These are phyloP conservation scores for Apiotrichum gamsii DNA, from an alignment of 1,284 basidiomycete genomes.

Conservation along the genomic window DNA sequence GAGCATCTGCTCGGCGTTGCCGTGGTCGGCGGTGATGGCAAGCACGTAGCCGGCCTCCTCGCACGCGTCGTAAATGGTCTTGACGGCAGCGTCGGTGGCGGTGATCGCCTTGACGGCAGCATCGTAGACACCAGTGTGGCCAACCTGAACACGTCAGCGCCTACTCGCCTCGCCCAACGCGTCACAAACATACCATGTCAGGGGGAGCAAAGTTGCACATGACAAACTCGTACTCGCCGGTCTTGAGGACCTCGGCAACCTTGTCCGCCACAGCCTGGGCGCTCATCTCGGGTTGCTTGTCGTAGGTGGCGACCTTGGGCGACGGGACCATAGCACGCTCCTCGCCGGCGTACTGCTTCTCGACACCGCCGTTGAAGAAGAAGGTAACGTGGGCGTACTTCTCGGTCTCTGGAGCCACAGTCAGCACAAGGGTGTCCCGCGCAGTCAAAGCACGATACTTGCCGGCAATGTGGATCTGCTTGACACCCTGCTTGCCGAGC, in stretches of 20 bases:
- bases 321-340: conserved; percentile 80
- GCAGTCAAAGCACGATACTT: conserved; percentile 19
- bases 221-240: conserved; percentile 68
- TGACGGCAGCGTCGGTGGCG: conserved; percentile 77
- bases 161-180: not conserved
- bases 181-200: conserved; percentile 63
- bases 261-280: conserved; percentile 78
- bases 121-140: conserved; percentile 82
- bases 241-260: conserved; percentile 72
- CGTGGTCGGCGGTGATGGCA: conserved; percentile 83
- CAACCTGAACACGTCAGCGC: conserved; percentile 52
- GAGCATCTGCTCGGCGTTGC: conserved; percentile 78
- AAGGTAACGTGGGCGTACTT: conserved; percentile 94
- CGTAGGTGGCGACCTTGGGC: conserved; percentile 83
- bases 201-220: conserved; percentile 96
- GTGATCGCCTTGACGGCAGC: conserved; percentile 78
- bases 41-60: conserved; percentile 76
- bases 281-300: conserved; percentile 79
- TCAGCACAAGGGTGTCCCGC: not conserved
- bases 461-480: conserved; percentile 81
- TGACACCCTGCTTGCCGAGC: conserved; percentile 67
- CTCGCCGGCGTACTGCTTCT: conserved; percentile 79
- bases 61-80: conserved; percentile 75
- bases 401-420: conserved; percentile 63
- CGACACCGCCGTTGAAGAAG: conserved; percentile 92